Base-by-base conservation (phyloP, 345 rosid genomes). In the Acer negundo region DNA sequence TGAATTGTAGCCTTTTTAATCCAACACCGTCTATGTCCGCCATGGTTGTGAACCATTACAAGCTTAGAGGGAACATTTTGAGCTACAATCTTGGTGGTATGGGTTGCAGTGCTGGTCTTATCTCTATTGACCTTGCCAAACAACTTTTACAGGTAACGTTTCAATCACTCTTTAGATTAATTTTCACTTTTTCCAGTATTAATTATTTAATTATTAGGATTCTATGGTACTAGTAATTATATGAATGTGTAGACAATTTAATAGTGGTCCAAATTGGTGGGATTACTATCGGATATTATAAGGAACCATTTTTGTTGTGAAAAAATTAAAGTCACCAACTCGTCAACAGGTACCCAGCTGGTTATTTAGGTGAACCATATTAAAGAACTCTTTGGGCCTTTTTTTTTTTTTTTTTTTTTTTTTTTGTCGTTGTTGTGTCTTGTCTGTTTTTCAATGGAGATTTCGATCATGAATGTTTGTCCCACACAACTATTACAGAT, bases 51-150 rank as follows among this genome's bases (percentile, higher is more conserved):
- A 90, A 90, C 70, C 88, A 85, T 56, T 90, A 89, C 84, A 90
- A 86, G 82, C 91, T 90, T n/a, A 83, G 94, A 70, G 94, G 94
- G 11, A 90, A 90, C 77, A 82, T 90, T 11, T 22, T 80, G 80
- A 90, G 94, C 70, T 90, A 84, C 64, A 90, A 89, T 80, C 89
- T 90, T 16, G 92, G 92, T 10, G 94, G 94, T 6, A 90, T 90
- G 94, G 94, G 94, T 3, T 90, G 94, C 82, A 90, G 94, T 72
- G 92, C 94, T 12, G 94, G 94, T 0, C 89, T 90, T 26, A 87
- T 90, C 65, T 89, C 94, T 10, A 89, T 90, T 9, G 94, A 90
- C 78, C 91, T 89, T 10, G 94, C 94, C 51, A 90, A 89, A 47
- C 92, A 89, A 70, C 84, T 88, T 15, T 71, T 90, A 66, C 94